phyloP scores from a whole-genome alignment of 768 basidiomycete genomes.

The Termitomyces sp. region DNA sequence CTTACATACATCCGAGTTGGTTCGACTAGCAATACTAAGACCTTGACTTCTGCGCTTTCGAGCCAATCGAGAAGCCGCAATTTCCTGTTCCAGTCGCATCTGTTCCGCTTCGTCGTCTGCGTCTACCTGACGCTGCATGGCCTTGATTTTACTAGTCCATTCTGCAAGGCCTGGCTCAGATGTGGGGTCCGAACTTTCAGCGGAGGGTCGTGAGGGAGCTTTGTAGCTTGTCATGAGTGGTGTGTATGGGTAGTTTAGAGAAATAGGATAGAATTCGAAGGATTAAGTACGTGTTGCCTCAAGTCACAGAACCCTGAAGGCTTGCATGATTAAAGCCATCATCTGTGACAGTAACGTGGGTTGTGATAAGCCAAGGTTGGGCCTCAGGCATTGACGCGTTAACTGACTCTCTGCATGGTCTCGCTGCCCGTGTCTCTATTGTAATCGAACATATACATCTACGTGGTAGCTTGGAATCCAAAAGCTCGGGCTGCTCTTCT shows the following conservation, averaged over 20 bases:
- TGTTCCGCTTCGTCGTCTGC: slow-evolving; percentile 79
- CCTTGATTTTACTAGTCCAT: slow-evolving; percentile 80
- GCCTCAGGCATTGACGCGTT: neutral
- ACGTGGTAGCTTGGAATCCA: neutral
- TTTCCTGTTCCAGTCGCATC: slow-evolving; percentile 60
- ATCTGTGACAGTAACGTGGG: neutral
- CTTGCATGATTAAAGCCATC: neutral
- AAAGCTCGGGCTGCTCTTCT: neutral
- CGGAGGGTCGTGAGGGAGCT: slow-evolving; percentile 10
- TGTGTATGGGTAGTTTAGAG: neutral
- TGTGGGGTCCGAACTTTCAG: slow-evolving; percentile 39
- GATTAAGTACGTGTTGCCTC: neutral
- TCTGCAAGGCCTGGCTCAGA: slow-evolving; percentile 71
- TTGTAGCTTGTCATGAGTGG: slow-evolving; percentile 8
- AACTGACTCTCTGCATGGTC: neutral
- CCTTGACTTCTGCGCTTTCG: slow-evolving; percentile 47
- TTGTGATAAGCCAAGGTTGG: neutral
- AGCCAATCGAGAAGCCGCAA: slow-evolving; percentile 51
- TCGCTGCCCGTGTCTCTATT: neutral
- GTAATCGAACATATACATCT: neutral
- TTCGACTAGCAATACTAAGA: slow-evolving; percentile 32
- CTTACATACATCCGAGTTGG: slow-evolving; percentile 47
- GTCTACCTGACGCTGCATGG: slow-evolving; percentile 76
- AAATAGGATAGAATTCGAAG: slow-evolving; percentile 2
- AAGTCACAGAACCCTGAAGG: too few relatives aligned